These are phyloP conservation scores for Xenoacremonium recifei DNA, from an alignment of 2,329 filamentous ascomycete genomes.

Conservation along the genomic window DNA sequence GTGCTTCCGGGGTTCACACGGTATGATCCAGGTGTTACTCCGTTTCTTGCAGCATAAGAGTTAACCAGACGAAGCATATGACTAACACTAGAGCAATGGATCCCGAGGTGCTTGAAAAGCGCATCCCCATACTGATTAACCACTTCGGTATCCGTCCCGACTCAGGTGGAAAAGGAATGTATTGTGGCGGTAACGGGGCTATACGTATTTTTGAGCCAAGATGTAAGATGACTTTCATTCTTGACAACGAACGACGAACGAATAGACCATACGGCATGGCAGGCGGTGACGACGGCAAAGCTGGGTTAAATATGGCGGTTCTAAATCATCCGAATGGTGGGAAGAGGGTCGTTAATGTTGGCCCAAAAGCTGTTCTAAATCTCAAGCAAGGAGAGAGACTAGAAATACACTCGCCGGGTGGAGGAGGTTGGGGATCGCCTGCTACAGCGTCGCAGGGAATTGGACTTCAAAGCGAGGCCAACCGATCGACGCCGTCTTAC, in stretches of 20 bases:
- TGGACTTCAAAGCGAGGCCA: no score
- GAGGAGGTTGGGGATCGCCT: conserved; percentile 27
- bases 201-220: conserved; percentile 79
- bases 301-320: conserved; percentile 71
- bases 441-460: no score
- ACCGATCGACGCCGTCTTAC: no score
- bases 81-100: conserved; percentile 38
- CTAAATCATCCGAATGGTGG: conserved; percentile 24
- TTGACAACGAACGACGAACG: conserved; percentile 74
- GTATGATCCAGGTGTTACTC: no score
- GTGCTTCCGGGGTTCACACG: conserved; percentile 29
- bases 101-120: conserved; percentile 34
- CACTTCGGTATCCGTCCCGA: conserved; percentile 29
- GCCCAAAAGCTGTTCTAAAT: conserved; percentile 21
- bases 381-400: conserved; percentile 28
- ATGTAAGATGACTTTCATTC: conserved; percentile 73
- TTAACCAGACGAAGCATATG: no score
- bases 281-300: conserved; percentile 66
- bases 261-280: conserved; percentile 73
- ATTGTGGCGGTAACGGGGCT: conserved; percentile 72
- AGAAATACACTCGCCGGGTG: conserved; percentile 29
- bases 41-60: no score
- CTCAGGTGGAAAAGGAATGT: conserved; percentile 60
- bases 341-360: conserved; percentile 25
- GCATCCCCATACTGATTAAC: conserved; percentile 32